Evolutionary conservation across 805 yeast genomes (phyloP).

Genomic region (Saccharomyces eubayanus): DNA sequence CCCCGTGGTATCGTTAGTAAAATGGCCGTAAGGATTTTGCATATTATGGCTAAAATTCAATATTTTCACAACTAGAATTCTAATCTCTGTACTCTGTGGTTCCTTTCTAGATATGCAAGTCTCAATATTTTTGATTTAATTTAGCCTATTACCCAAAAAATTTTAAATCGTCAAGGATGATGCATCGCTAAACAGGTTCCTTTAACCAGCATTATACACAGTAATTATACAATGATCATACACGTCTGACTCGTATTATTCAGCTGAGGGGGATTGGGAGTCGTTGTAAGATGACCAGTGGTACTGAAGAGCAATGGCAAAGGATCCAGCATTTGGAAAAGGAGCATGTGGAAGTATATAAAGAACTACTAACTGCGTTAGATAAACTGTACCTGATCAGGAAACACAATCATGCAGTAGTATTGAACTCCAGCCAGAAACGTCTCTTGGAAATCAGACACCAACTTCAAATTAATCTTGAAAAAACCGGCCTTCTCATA

Average conservation of each 20-base stretch:
- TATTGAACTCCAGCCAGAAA: neutral
- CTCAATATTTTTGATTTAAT: neutral
- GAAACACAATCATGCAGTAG: conserved; percentile 5
- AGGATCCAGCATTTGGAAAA: conserved; percentile 18
- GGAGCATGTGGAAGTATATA: conserved; percentile 29
- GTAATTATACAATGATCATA: neutral
- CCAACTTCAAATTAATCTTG: conserved; percentile 18
- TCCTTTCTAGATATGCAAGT: neutral
- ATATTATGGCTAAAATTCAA: neutral
- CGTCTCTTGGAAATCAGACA: conserved; percentile 12
- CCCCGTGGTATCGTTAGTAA: neutral
- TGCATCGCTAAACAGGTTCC: neutral
- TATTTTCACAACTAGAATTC: neutral
- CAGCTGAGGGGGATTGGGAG: neutral
- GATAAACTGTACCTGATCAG: conserved; percentile 28
- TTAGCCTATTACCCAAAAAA: neutral
- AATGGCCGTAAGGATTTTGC: neutral
- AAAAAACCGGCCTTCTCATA: conserved; percentile 10
- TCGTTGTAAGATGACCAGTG: neutral
- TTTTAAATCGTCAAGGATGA: neutral
- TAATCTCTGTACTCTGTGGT: neutral
- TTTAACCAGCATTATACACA: neutral
- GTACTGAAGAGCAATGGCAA: conserved; percentile 6
- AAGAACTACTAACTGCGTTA: conserved; percentile 26
- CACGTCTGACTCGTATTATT: neutral